A percentile compares a stretch with the other conserved stretches of the same genome.
Conservation (phyloP, 306 rosid genomes). For the Inga laurina region DNA sequence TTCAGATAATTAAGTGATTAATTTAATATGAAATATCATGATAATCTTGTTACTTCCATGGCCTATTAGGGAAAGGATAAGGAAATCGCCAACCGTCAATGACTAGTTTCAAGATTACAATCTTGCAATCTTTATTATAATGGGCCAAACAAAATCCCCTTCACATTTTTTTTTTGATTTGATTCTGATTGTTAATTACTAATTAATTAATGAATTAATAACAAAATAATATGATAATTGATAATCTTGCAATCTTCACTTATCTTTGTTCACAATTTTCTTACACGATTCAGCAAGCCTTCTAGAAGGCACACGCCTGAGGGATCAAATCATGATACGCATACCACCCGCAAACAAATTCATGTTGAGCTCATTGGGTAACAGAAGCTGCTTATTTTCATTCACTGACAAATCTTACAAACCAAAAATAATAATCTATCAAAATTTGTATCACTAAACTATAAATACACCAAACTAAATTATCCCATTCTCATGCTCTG, state of each 20-base stretch:
- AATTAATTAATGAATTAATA: too few species aligned
- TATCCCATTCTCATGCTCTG: background rate
- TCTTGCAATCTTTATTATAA: background rate
- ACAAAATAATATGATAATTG: too few species aligned
- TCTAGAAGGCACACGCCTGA: background rate
- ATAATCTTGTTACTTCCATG: too few species aligned
- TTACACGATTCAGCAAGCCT: background rate
- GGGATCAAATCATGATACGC: background rate
- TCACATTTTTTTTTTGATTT: too few species aligned
- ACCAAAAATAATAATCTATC: background rate
- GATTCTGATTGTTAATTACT: too few species aligned
- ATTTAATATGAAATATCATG: too few species aligned
- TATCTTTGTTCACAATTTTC: background rate
- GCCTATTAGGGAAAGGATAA: too few species aligned
- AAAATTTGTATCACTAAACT: background rate
- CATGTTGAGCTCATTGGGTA: background rate
- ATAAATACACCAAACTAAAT: background rate
- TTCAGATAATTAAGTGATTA: too few species aligned
- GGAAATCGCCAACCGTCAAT: too few species aligned
- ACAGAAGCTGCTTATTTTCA: background rate
- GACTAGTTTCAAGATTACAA: too few species aligned
- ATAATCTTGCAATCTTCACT: background rate
- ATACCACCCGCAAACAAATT: background rate
- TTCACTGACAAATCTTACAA: conserved; percentile 12
- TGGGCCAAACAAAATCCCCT: background rate